Evolutionary conservation across 2,329 filamentous ascomycete genomes (phyloP), one percentile per base, ranked within the genome.

Genomic region (Neodidymelliopsis sp.): DNA sequence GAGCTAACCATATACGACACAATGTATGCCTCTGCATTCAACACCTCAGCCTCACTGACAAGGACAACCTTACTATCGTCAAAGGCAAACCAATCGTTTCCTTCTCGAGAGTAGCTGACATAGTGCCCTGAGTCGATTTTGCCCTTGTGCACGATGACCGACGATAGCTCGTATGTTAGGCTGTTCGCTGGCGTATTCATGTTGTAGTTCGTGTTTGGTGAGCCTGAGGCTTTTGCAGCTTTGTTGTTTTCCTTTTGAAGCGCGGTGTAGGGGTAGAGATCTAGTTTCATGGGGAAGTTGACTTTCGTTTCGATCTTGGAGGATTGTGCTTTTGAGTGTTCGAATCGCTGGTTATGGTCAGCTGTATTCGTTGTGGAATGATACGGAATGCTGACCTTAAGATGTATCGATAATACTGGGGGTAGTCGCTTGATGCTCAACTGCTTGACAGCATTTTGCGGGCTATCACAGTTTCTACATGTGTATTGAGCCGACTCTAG

Each of bases 41-140:
- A 79, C 3, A 97, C 93, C 51, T 97, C 90, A 4, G 88, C 89
- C 67, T 94, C 88, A 35, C 84, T 85, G 2, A 90, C 93, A 46
- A 92, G 69, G 53, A 92, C 90, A 18, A 97, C 93, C 70, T 91
- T 91, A 70, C 94, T 92, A 69, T 97, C 93, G 66, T 97, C 95
- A 74, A 97, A 97, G 45, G 90, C 85, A 72, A 96, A 96, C 93
- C 93, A 97, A 82, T 96, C 68, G 45, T 90, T 88, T 4, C 87
- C 89, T 50, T 93, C 88, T 35, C 90, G 80, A 51, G 89, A 91
- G 71, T 95, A 97, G n/a, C 88, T 90, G 47, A 92, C 86, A 66
- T 96, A 97, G 69, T 97, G 91, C 12, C 92, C 93, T 1, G 90
- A 91, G 63, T 97, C 91, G 48, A 97, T 88, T 72, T 93, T 91